Evolutionary conservation across 768 basidiomycete genomes (phyloP).

Genomic region (Naganishia vaughanmartiniae): DNA sequence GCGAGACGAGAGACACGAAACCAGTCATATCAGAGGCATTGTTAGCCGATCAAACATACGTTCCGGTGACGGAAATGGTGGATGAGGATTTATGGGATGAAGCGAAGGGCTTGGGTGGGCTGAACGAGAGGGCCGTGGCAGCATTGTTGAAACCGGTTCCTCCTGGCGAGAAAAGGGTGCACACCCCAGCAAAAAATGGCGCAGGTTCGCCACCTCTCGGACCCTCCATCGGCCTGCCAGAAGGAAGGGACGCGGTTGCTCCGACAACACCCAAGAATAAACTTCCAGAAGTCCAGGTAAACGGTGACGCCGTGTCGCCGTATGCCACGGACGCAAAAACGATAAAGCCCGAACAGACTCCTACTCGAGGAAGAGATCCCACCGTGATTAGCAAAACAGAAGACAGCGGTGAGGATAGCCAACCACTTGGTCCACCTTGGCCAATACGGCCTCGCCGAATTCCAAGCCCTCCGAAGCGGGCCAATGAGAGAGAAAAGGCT

Average conservation of each 20-base stretch:
- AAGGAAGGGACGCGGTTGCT: not conserved
- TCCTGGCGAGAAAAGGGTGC: not conserved
- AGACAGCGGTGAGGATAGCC: not conserved
- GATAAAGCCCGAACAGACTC: not conserved
- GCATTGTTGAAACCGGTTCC: constrained; percentile 28
- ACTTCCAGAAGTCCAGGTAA: not conserved
- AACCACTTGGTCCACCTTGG: constrained; percentile 9
- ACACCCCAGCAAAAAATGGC: not conserved
- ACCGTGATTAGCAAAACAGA: not conserved
- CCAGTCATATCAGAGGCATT: constrained; percentile 7
- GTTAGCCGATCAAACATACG: constrained; percentile 27
- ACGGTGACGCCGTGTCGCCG: constrained; percentile 14
- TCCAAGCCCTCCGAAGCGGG: constrained; percentile 15
- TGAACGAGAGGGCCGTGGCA: constrained; percentile 68
- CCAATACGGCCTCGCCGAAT: constrained; percentile 31
- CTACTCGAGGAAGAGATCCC: not conserved
- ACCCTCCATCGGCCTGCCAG: not conserved
- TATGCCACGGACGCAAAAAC: not conserved
- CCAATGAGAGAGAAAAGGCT: constrained; percentile 15
- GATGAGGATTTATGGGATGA: constrained; percentile 71
- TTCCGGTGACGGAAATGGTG: constrained; percentile 61
- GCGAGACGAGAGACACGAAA: constrained; percentile 27
- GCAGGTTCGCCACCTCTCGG: not conserved
- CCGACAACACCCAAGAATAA: constrained; percentile 27
- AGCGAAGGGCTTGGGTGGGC: constrained; percentile 76